Evolutionary conservation across 2,329 filamentous ascomycete species (phyloP), one percentile per base, ranked within the genome.

Genomic region (Trichoderma sp.): DNA sequence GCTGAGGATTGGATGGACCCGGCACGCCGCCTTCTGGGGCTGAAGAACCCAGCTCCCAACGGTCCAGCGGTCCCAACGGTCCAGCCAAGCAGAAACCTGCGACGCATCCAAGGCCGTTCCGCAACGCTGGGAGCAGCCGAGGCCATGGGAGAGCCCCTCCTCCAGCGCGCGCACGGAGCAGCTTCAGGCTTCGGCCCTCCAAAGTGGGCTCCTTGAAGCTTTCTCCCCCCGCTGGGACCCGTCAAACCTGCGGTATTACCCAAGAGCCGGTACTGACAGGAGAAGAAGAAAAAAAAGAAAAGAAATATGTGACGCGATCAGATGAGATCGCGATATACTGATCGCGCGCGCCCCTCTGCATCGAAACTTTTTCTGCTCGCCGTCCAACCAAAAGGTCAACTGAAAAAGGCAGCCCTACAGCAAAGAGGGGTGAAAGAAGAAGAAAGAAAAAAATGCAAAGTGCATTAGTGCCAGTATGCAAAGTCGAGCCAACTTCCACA

Each of bases 61-160:
- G n/a, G n/a, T n/a, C n/a, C n/a, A n/a, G n/a, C n/a, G n/a, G n/a
- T n/a, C n/a, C n/a, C n/a, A n/a, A n/a, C n/a, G n/a, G 53, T 32
- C 27, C 39, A 15, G 48, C 34, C 63, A 48, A 45, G 56, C 29
- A 58, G 8, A 66, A 45, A 45, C 53, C 29, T 54, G 60, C 61
- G 29, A 56, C n/a, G 61, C 50, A 56, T 37, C 37, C 52, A 32
- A 45, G 52, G 37, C 50, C 53, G 54, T 66, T 56, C 64, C 64
- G 25, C 53, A 59, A 50, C 42, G 54, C 54, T 66, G 64, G 64
- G 64, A 66, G 53, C 39, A 66, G 64, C 64, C 53, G 64, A 66
- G 64, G 61, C 61, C 64, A 59, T 59, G 53, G 50, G 17, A 22
- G 9, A n/a, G n/a, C 42, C 10, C 12, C 10, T 45, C 34, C 5